These are phyloP conservation scores for Xanthoconium stramineum DNA, from an alignment of 768 basidiomycete genomes.

Conservation along the genomic window DNA sequence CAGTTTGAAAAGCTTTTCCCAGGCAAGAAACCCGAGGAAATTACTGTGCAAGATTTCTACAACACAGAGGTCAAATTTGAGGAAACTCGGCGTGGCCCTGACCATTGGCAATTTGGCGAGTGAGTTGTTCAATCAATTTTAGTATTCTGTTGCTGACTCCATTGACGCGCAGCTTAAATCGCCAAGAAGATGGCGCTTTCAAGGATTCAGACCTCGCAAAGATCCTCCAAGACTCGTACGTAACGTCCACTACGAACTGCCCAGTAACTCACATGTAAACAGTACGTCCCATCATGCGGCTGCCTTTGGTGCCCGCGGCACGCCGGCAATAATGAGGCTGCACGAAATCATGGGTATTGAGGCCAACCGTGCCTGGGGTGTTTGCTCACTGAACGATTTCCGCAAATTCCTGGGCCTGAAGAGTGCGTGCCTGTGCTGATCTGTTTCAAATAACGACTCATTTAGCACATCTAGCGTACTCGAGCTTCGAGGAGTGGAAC, in stretches of 20 bases:
- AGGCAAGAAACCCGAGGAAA: constrained; percentile 45
- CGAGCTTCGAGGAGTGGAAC: constrained; percentile 80
- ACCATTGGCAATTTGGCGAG: constrained; percentile 68
- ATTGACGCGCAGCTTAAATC: constrained; percentile 45
- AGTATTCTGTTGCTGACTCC: background rate
- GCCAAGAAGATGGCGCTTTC: constrained; percentile 58
- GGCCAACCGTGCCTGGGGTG: constrained; percentile 72
- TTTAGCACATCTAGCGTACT: constrained; percentile 46
- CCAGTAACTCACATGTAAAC: background rate
- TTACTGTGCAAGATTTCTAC: constrained; percentile 52
- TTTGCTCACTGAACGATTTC: constrained; percentile 83
- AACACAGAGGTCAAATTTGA: constrained; percentile 38
- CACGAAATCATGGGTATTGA: constrained; percentile 87
- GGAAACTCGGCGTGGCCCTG: constrained; percentile 41
- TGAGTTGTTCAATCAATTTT: constrained; percentile 26
- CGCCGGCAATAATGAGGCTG: constrained; percentile 69
- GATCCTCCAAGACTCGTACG: constrained; percentile 66
- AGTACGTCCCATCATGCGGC: constrained; percentile 72
- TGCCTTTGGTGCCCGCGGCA: constrained; percentile 73
- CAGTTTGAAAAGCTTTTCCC: constrained; percentile 54
- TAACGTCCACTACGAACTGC: constrained; percentile 2
- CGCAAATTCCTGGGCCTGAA: constrained; percentile 78
- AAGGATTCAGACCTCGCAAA: constrained; percentile 68
- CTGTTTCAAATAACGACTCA: background rate
- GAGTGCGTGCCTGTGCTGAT: constrained; percentile 38